Conservation (phyloP, 2,329 filamentous ascomycete species). For the Colletotrichum graminicola region DNA sequence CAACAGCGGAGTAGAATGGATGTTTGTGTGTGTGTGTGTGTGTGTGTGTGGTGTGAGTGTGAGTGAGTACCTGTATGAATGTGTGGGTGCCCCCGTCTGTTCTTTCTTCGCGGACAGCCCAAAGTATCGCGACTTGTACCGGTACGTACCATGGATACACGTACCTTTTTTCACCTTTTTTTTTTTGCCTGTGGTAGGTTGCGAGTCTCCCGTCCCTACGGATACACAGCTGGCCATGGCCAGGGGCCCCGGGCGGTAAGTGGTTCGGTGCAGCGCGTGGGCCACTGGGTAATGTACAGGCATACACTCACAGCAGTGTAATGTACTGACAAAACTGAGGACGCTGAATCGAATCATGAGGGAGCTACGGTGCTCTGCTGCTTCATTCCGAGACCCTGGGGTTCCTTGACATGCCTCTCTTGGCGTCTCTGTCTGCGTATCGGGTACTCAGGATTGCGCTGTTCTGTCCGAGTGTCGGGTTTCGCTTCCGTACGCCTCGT, state of each 20-base stretch:
- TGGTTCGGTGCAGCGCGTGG: conserved; percentile 10
- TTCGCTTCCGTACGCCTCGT: background rate
- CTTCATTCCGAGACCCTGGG: conserved; percentile 35
- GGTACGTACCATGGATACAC: conserved; percentile 2
- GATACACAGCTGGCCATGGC: conserved; percentile 37
- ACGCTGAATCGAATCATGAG: conserved; percentile 18
- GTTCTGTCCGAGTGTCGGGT: background rate
- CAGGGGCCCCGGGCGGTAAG: conserved; percentile 26
- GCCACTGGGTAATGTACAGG: background rate
- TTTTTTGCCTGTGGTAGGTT: background rate
- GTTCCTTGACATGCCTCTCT: conserved; percentile 31
- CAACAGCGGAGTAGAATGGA: conserved; percentile 16
- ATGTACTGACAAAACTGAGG: background rate
- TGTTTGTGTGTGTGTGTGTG: background rate
- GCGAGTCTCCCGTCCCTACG: conserved; percentile 23
- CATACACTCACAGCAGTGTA: no score
- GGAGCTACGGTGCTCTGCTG: conserved; percentile 39
- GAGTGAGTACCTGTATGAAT: background rate
- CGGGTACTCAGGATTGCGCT: background rate
- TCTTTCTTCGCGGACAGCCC: conserved; percentile 6
- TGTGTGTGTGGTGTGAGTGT: background rate
- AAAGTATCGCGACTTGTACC: conserved; percentile 3
- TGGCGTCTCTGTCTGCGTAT: conserved; percentile 15
- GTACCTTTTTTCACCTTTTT: background rate
- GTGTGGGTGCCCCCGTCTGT: conserved; percentile 7